Evolutionary conservation across 345 rosid genomes (phyloP), one percentile per base, ranked within the genome.

Genomic region (Citrus glauca): DNA sequence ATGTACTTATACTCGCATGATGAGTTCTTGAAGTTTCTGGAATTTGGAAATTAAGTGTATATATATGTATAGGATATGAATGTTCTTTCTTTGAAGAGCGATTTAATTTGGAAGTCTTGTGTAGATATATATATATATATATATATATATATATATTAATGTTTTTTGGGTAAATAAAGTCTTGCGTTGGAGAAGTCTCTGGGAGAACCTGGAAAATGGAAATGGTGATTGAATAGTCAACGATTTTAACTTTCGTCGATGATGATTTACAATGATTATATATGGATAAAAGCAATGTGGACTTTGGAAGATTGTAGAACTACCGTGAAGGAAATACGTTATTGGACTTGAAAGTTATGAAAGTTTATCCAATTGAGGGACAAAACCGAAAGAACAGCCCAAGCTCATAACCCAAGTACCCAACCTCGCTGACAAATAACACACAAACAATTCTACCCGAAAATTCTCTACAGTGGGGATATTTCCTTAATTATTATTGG

Each of bases 11-110:
- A 42, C 14, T 42, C 19, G 62, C 32, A 70, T 28, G 24, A 55
- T 22, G 19, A 3, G 69, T 74, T 62, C 69, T 40, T 42, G 77
- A 74, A 42, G 19, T 19, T 62, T 62, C 77, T 40, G 69, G 77
- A 74, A 35, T 22, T 72, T 63, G 65, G 14, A 72, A 20, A 57
- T 17, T 67, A 0, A 40, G 16, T 20, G 69, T 3, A 13, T 42
- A 13, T 42, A 2, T 0, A 38, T 38, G 9, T 9, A 38, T 38
- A 38, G 42, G 2, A 2, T 7, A 42, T 2, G 14, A 42, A 42
- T 42, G 14, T 42, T 42, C 48, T 42, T 42, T 42, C 48, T 42
- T 10, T 42, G 14, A 10, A 10, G 14, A 9, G 14, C 0, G 48
- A 42, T 42, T 42, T 42, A 42, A 42, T 35, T 4, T 6, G 19